Conservation (phyloP, 495 filamentous ascomycete genomes). For the Talaromyces adpressus region DNA sequence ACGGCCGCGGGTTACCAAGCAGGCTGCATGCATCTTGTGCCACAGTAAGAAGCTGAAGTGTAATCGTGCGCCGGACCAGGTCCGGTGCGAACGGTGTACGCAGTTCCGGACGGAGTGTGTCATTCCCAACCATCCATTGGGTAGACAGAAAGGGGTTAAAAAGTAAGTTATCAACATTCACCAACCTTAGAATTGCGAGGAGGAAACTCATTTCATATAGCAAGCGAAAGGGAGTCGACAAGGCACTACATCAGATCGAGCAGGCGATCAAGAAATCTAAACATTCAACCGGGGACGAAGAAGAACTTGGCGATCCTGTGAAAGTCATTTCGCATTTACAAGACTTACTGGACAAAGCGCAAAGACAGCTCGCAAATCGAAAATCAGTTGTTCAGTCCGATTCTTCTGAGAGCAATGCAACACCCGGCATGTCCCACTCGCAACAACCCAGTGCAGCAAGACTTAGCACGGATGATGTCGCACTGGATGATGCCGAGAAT, state of each 20-base stretch:
- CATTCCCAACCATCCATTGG: conserved; percentile 61
- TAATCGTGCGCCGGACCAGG: conserved; percentile 40
- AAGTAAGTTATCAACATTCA: conserved; percentile 44
- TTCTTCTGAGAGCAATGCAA: neutral
- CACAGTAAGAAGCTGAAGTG: conserved; percentile 64
- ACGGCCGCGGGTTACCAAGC: conserved; percentile 20
- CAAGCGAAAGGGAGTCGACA: conserved; percentile 66
- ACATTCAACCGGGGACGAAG: conserved; percentile 10
- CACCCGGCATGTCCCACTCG: neutral
- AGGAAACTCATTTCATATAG: conserved; percentile 25
- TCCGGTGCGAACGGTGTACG: conserved; percentile 55
- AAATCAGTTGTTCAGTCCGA: neutral
- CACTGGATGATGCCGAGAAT: conserved; percentile 67
- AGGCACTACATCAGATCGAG: conserved; percentile 66
- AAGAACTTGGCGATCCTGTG: conserved; percentile 42
- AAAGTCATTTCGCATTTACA: conserved; percentile 51
- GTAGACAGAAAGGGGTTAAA: conserved; percentile 67
- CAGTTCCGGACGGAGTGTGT: conserved; percentile 52
- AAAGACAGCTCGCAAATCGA: conserved; percentile 21
- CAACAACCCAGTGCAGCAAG: neutral
- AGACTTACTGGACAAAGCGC: conserved; percentile 43
- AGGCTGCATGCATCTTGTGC: conserved; percentile 62
- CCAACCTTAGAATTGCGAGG: conserved; percentile 5
- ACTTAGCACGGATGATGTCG: conserved; percentile 38
- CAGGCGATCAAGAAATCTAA: conserved; percentile 61